phyloP scores from a whole-genome alignment of 2,329 filamentous ascomycete genomes.

The Verticillium alfalfae region DNA sequence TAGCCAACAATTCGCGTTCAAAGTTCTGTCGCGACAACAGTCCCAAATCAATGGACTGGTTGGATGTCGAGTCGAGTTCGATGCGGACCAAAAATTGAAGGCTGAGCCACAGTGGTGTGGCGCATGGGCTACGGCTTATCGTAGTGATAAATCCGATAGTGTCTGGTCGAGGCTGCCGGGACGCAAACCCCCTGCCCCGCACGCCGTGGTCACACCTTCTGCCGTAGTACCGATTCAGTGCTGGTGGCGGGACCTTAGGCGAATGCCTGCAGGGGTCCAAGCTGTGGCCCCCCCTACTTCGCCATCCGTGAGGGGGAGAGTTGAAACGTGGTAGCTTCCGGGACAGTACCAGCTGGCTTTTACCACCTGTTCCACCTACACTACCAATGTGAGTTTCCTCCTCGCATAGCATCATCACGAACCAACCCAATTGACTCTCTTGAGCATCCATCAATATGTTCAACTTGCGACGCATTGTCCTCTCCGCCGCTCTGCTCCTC shows the following conservation, averaged over 20 bases:
- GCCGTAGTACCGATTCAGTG: not conserved
- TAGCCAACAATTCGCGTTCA: not conserved
- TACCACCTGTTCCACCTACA: not conserved
- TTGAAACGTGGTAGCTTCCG: conserved; percentile 3
- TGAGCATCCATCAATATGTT: conserved; percentile 55
- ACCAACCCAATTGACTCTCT: conserved; percentile 13
- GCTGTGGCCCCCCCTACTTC: not conserved
- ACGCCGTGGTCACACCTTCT: not conserved
- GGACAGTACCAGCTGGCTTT: not conserved
- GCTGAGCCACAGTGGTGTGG: not conserved
- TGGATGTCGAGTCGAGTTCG: not conserved
- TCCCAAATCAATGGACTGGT: not conserved
- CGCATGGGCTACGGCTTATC: not conserved
- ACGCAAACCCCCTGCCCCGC: not conserved
- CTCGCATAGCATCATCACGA: conserved; percentile 1
- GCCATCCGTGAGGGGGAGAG: not conserved
- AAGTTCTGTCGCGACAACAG: not conserved
- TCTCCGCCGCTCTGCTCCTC: conserved; percentile 70
- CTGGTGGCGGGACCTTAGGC: not conserved
- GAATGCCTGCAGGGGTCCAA: not conserved
- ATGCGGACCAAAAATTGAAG: not conserved
- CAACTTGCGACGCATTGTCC: conserved; percentile 63
- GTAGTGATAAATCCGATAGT: no score
- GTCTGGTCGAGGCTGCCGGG: not conserved
- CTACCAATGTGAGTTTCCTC: not conserved